Evolutionary conservation across 805 yeast genomes (phyloP), one percentile per base, ranked within the genome.

Genomic region (Suhomyces faveliae): DNA sequence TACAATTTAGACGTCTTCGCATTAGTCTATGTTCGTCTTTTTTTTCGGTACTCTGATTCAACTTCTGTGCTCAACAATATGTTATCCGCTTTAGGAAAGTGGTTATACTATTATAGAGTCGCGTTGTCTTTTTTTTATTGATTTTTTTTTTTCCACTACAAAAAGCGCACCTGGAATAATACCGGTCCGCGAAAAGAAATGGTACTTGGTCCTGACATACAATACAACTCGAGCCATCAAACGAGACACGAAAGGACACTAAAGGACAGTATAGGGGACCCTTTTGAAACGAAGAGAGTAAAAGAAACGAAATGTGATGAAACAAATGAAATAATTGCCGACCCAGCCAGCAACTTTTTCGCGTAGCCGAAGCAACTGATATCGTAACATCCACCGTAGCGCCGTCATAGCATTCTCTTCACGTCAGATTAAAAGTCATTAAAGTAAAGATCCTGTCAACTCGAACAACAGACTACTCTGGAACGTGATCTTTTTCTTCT

Each of bases 61-160:
- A 13, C 21, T 33, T 10, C 37, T 33, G 13, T 9, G 15, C 37
- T 33, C 21, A 17, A 33, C 37, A 33, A 33, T 33, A 33, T 33
- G 37, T 33, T 33, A 7, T 40, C 42, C 42, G 27, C 27, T 21
- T 40, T 21, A 15, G 42, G 42, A 40, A 40, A 23, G 20, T 12
- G n/a, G 29, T 23, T 40, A 15, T 40, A 40, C 42, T 40, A 40
- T 40, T 40, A 21, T 17, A 40, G 42, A 40, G 37, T 33, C 37
- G 37, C 37, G 25, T 21, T 20, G 25, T n/a, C 20, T 20, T 19
- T 38, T n/a, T 38, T n/a, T 5, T 12, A 13, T 21, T 38, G 21
- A 19, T 8, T 38, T 38, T 20, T 37, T 19, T 22, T 22, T 38
- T 33, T 33, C 3, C 2, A 15, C 37, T 17, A 12, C 15, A 27